phyloP scores from a whole-genome alignment of 768 basidiomycete species.

The Lactarius quietus region DNA sequence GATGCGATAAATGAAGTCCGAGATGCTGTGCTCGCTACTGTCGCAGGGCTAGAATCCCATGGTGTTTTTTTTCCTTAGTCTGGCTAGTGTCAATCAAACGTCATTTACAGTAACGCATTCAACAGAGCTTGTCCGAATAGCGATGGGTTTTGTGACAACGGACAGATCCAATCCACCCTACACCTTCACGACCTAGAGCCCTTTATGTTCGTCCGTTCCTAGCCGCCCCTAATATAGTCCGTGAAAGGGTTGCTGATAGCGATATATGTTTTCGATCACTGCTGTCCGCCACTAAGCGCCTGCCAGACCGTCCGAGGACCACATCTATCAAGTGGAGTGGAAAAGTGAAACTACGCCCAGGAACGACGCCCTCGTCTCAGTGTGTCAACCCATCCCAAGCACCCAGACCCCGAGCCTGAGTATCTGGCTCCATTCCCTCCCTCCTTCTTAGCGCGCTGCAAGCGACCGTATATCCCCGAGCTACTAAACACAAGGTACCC shows the following conservation, averaged over 20 bases:
- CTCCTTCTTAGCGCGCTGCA: slow-evolving; percentile 1
- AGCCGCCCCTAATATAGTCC: background rate
- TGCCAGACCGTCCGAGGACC: background rate
- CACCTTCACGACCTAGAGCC: slow-evolving; percentile 18
- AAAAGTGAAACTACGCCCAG: background rate
- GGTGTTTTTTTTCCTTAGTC: background rate
- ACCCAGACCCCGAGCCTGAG: background rate
- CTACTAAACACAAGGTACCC: slow-evolving; percentile 20
- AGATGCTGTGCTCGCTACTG: background rate
- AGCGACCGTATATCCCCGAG: background rate
- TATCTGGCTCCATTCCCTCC: slow-evolving; percentile 16
- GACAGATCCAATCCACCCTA: background rate
- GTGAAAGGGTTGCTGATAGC: background rate
- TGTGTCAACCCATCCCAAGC: background rate
- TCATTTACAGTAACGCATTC: background rate
- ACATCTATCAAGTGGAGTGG: background rate
- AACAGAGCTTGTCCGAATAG: background rate
- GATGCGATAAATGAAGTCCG: background rate
- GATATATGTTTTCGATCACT: slow-evolving; percentile 5
- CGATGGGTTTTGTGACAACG: background rate
- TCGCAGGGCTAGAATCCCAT: background rate
- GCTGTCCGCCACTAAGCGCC: background rate
- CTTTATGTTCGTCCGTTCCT: slow-evolving; percentile 15
- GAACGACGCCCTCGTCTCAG: background rate
- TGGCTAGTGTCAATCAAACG: background rate